These are phyloP conservation scores for Plantago major DNA, from an alignment of 257 asterid species.

Conservation along the genomic window DNA sequence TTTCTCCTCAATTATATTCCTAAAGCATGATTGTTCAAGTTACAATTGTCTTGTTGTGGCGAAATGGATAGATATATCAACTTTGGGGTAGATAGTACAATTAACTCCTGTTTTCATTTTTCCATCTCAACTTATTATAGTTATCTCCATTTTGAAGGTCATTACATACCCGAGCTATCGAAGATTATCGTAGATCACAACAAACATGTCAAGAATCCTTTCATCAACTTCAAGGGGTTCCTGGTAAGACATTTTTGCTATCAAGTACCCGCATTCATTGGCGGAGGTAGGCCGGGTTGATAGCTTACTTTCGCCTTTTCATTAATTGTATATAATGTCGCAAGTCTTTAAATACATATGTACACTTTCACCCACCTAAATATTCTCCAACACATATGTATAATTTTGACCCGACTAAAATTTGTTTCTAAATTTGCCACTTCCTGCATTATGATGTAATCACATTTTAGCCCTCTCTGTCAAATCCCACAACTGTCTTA, in stretches of 20 bases:
- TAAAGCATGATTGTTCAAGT: not conserved
- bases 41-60: no score
- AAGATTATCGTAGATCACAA: slow-evolving; percentile 38
- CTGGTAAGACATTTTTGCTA: slow-evolving; percentile 29
- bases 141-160: slow-evolving; percentile 30
- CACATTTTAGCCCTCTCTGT: not conserved
- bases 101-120: not conserved
- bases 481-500: not conserved
- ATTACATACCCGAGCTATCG: slow-evolving; percentile 58
- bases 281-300: no score
- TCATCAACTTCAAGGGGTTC: slow-evolving; percentile 58
- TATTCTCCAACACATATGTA: no score
- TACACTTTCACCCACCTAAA: no score
- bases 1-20: slow-evolving; percentile 3
- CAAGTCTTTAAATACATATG: no score
- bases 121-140: not conserved
- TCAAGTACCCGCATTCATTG: not conserved
- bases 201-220: slow-evolving; percentile 32
- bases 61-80: not conserved
- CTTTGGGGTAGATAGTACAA: no score
- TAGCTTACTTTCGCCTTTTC: no score
- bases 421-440: no score
- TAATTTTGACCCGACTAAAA: no score
- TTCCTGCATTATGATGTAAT: no score
- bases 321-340: no score